Evolutionary conservation across 108 stramenopile genomes (phyloP), one percentile per base, ranked within the genome.

Genomic region (Craspedostauros australis): DNA sequence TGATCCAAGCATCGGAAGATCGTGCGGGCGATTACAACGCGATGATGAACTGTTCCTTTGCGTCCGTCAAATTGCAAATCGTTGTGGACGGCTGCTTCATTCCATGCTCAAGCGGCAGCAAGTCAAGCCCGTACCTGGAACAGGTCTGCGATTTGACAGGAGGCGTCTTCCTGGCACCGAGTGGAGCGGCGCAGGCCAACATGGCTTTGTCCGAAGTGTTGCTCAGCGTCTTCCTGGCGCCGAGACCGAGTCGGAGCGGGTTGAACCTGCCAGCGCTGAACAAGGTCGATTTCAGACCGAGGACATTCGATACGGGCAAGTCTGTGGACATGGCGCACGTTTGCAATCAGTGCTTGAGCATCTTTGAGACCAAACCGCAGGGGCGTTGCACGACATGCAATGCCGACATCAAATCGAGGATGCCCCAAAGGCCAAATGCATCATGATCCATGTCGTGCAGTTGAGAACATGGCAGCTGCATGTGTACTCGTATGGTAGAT

Each of bases 31-130:
- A 93, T 48, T 93, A 93, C 83, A 93, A 93, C 53, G 84, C 87
- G 36, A 52, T 93, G 7, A 93, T 93, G 87, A 93, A 93, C 54
- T 93, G 91, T 49, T 79, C 80, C 25, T 93, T 93, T 75, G 84
- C 86, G 1, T 70, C 91, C 6, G 55, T 54, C 19, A 81, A 88
- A 50, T 64, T 72, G 29, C 64, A 73, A 29, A 54, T 93, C n/a
- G 73, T 80, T 9, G 68, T 93, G 2, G 91, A 93, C 55, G 91
- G 83, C 1, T 91, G 89, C 43, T 91, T 87, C 49, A 54, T 88
- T 5, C 70, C 68, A 16, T 62, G 64, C 2, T 46, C 66, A n/a
- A 19, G 22, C 5, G 60, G 47, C 24, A 54, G 62, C 44, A 69
- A 69, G 15, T 46, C 79, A 9, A 70, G 71, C 21, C 52, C 79